Evolutionary conservation across 2,329 filamentous ascomycete species (phyloP), one percentile per base, ranked within the genome.

Genomic region (Periconia digitata): DNA sequence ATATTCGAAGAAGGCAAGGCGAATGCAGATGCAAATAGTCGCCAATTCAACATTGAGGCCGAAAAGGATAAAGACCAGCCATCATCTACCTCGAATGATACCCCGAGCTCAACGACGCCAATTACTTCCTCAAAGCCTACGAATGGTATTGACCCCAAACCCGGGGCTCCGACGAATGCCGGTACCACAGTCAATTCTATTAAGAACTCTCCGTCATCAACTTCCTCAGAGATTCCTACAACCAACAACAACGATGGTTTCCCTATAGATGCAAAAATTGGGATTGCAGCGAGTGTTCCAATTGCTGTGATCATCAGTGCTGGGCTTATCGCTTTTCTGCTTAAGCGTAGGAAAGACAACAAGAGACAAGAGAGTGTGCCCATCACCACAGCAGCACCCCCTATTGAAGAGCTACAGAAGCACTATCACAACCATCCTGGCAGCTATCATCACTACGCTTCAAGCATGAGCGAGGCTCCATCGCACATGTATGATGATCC

Each of bases 1-100:
- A 46, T 53, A 13, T 53, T 44, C 37, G 10, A 50, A 47, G 47
- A 53, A 39, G 47, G 47, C 32, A 40, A 37, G 12, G 24, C 22
- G 7, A 18, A 12, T 13, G 12, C 43, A 13, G 50, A 53, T 42
- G 17, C 43, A 8, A 50, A 53, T 24, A 53, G 50, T 27, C 50
- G 40, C 23, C 44, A 47, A 17, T 53, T 53, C 46, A 43, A 44
- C 39, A 46, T 53, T 20, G 10, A 32, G n/a, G 10, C 27, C 27
- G 10, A 32, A 32, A 32, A 32, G 10, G 27, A 10, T 13, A 32
- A 5, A 4, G 27, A 15, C 10, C 27, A 32, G n/a, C n/a, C 27
- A 32, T 13, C 10, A 32, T 32, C 27, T 32, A 4, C 10, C 8
- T 32, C 27, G 5, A n/a, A n/a, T n/a, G n/a, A n/a, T n/a, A 13